Conservation (phyloP, 192 early-diverging fungal species). For the Coemansia sp. region DNA sequence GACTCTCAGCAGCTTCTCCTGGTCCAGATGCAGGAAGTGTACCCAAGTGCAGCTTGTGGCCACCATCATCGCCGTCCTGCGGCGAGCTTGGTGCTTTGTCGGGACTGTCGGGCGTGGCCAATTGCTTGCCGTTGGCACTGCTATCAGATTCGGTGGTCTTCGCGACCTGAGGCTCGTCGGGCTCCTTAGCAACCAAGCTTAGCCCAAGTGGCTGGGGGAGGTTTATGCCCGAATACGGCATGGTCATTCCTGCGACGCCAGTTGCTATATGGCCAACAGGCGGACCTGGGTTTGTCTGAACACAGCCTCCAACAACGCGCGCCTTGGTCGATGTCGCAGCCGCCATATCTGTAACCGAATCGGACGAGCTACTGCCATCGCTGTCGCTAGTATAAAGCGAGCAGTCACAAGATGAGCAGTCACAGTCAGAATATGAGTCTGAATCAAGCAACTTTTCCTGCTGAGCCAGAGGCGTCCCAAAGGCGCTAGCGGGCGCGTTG, state of each 20-base stretch:
- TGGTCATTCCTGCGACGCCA: neutral
- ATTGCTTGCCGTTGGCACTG: neutral
- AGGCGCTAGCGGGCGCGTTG: slow-evolving; percentile 27
- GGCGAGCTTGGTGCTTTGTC: neutral
- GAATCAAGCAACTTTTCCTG: slow-evolving; percentile 22
- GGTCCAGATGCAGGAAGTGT: neutral
- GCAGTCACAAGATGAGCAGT: slow-evolving; percentile 45
- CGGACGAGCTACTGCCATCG: slow-evolving; percentile 10
- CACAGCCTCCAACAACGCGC: neutral
- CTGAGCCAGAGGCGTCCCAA: slow-evolving; percentile 30
- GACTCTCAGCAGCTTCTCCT: neutral
- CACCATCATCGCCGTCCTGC: neutral
- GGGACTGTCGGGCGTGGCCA: neutral
- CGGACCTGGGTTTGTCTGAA: neutral
- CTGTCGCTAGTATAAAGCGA: slow-evolving; percentile 26
- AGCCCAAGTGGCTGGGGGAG: slow-evolving; percentile 38
- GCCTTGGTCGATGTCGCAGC: neutral
- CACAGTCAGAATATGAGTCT: slow-evolving; percentile 26
- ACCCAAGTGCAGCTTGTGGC: slow-evolving; percentile 2
- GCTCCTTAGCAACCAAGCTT: neutral
- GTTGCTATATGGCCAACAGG: neutral
- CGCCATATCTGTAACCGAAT: neutral
- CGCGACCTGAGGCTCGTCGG: neutral
- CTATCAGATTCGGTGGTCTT: neutral
- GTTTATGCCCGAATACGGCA: slow-evolving; percentile 12